Evolutionary conservation across 1,284 basidiomycete genomes (phyloP), one percentile per base, ranked within the genome.

Genomic region (Cutaneotrichosporon sp.): DNA sequence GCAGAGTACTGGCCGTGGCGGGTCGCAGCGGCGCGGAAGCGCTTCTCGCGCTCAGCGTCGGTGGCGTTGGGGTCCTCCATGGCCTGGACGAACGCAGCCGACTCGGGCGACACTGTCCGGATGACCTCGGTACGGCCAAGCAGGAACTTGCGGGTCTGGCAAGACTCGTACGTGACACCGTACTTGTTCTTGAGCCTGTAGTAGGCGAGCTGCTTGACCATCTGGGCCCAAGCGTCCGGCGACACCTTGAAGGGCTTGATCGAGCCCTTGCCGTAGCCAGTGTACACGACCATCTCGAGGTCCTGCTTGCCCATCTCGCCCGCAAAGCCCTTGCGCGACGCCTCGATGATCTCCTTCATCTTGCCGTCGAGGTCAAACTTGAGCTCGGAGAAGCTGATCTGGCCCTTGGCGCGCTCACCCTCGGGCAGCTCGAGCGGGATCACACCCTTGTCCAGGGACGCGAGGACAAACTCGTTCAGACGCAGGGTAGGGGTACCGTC

Each of bases 401-500:
- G 77, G 77, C 1, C 79, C 78, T 46, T 76, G 65, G 36, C 73
- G 60, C 60, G 61, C 57, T 72, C 68, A 41, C 45, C 52, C 10
- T 76, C 73, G 17, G 79, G 80, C 1, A 72, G 63, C 54, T 78
- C 78, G 30, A 81, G 74, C 59, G 92, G 85, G 59, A 88, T 80
- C 74, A 89, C 92, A 65, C 83, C 82, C n/a, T 82, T 78, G 7
- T 84, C 84, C 42, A 97, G 78, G 1, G 86, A 82, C 14, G 84
- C 88, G 40, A 97, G 77, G 51, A 91, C 78, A 74, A 93, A 99
- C 73, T 99, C 94, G 78, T 96, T 97, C 79, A 97, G 77, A 51
- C 94, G 86, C 33, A 97, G 79, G 0, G 94, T 97, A 0, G 94
- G 89, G 0, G 92, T 97, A 42, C 94, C 94, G 69, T 97, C 94